Base-by-base conservation (phyloP, 2,329 filamentous ascomycete genomes). In the Ascochyta koolunga region DNA sequence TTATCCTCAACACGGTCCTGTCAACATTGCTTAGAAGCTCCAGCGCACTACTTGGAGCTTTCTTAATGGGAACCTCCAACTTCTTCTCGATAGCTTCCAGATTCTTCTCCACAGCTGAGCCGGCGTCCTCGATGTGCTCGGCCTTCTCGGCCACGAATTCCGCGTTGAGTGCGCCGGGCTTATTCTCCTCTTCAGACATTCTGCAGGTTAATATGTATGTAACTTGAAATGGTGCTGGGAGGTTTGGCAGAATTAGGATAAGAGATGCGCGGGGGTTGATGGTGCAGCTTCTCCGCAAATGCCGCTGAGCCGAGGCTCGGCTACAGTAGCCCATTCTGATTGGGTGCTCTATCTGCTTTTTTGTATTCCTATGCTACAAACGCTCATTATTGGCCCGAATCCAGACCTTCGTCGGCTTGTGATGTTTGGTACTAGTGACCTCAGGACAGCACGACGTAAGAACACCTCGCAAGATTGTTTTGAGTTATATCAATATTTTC, bases 1-100 rank as follows among this genome's bases (percentile, higher is more conserved):
- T 79, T 64, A 79, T 54, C 44, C 77, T 72, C 64, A 79, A 56
- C 7, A 78, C 67, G 9, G 74, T 67, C 32, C 64, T 65, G 54
- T 79, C 77, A 5, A 74, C 64, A 42, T 73, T 68, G 52, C 67
- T 68, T 3, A 73, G 60, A 10, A 74, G 60, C 6, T 65, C 61
- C 18, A 71, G 55, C 32, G 70, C 63, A 47, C 62, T 67, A 39
- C 45, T 49, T 21, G 54, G 56, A 57, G 44, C 73, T 63, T 46
- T 48, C 15, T 44, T 61, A 36, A 51, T 52, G 1, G 63, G 59
- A 25, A 46, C n/a, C n/a, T 54, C 51, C 29, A 54, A 19, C 36
- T 54, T 54, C 45, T 54, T 50, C 36, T 54, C 45, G 31, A 54
- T 40, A 22, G 45, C 45, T 35, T 54, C 51, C 9, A 50, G 51